These are phyloP conservation scores for Albizia julibrissin DNA, from an alignment of 306 rosid species.

Conservation along the genomic window DNA sequence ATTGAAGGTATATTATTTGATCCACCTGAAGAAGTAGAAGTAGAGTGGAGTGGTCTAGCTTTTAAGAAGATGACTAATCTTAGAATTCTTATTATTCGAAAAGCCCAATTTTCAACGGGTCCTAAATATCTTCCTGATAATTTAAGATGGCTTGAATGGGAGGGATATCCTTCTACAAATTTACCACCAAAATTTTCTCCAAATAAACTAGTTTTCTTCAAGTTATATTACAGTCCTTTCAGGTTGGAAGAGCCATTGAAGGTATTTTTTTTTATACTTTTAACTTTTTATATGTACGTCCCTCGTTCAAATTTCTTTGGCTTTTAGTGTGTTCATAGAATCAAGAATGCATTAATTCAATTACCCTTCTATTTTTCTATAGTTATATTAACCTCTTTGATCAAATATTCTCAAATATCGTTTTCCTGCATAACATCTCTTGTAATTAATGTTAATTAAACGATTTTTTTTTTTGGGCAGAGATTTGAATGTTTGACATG, in stretches of 20 bases:
- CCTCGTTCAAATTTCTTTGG: no score
- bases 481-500: not conserved
- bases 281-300: not conserved
- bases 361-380: no score
- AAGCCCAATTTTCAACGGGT: not conserved
- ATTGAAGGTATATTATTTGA: not conserved
- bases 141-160: not conserved
- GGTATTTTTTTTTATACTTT: not conserved
- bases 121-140: not conserved
- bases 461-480: not conserved
- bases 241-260: not conserved
- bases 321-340: no score
- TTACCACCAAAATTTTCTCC: not conserved
- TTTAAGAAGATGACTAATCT: not conserved
- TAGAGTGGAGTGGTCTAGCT: not conserved
- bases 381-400: not conserved
- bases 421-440: not conserved
- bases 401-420: not conserved
- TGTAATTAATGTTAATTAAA: no score
- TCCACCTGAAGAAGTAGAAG: not conserved
- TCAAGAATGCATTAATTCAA: no score
- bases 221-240: not conserved
- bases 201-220: not conserved
- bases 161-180: not conserved
- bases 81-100: not conserved